Conservation (phyloP, 1,284 basidiomycete genomes). For the Leccinum pachyderme region DNA sequence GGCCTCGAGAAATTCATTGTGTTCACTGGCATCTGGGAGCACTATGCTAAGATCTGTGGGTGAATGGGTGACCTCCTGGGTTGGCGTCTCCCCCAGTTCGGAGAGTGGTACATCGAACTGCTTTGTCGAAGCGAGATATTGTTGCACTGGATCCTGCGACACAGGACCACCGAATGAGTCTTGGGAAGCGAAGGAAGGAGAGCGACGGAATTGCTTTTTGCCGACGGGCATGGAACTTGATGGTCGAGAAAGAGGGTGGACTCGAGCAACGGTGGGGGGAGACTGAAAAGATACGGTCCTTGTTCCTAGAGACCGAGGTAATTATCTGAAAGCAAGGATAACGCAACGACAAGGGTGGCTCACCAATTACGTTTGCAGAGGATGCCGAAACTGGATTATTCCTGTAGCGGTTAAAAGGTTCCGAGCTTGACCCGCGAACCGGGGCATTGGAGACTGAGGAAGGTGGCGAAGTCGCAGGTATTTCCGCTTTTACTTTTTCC, state of each 20-base stretch:
- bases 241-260: conserved; percentile 17
- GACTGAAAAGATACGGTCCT: conserved; percentile 35
- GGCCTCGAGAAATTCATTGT: conserved; percentile 22
- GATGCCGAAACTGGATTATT: conserved; percentile 27
- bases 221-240: conserved; percentile 23
- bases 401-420: conserved; percentile 25
- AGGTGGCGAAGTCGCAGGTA: conserved; percentile 7
- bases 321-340: conserved; percentile 20
- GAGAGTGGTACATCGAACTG: conserved; percentile 57
- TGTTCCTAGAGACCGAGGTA: conserved; percentile 27
- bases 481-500: conserved; percentile 6
- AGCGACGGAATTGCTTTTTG: conserved; percentile 28
- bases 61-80: conserved; percentile 26
- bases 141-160: conserved; percentile 46
- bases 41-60: conserved; percentile 20
- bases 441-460: conserved; percentile 5
- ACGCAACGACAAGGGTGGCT: conserved; percentile 27
- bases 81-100: conserved; percentile 44
- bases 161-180: conserved; percentile 60
- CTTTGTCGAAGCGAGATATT: conserved; percentile 47
- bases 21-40: conserved; percentile 27
- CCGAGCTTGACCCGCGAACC: conserved; percentile 22
- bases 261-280: conserved; percentile 9
- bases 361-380: conserved; percentile 31
- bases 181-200: conserved; percentile 43